Percentiles rank a stretch among this genome's conserved stretches.
Evolutionary conservation across 2,329 filamentous ascomycete genomes (phyloP).

Genomic region (Bimuria novae-zelandiae): DNA sequence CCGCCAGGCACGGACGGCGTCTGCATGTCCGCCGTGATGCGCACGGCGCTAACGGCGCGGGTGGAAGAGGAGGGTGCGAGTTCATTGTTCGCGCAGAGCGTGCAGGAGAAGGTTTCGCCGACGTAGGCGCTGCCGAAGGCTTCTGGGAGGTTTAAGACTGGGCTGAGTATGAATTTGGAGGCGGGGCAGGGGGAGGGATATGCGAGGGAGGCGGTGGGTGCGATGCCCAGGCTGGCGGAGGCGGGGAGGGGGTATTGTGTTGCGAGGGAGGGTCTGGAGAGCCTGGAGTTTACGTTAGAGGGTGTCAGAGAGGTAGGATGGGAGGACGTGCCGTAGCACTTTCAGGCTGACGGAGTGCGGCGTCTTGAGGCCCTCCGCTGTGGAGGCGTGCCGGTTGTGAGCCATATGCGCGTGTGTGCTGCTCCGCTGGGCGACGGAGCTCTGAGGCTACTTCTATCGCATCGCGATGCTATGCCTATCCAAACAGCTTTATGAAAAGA

Average conservation of each 20-base stretch:
- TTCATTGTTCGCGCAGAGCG: conserved; percentile 95
- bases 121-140: conserved; percentile 95
- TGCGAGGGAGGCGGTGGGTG: conserved; percentile 67
- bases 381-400: conserved; percentile 46
- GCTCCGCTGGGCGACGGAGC: not conserved
- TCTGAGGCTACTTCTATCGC: not conserved
- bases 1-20: conserved; percentile 73
- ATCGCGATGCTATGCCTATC: not conserved
- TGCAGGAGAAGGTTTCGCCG: conserved; percentile 92
- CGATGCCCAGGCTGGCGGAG: conserved; percentile 56
- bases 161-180: conserved; percentile 61
- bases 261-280: conserved; percentile 80
- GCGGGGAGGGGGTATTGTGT: conserved; percentile 68
- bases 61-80: conserved; percentile 48
- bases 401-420: conserved; percentile 35
- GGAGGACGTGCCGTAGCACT: conserved; percentile 70
- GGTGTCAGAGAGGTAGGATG: not conserved
- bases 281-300: conserved; percentile 53
- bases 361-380: conserved; percentile 45
- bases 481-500: not conserved
- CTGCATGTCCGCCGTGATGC: conserved; percentile 92
- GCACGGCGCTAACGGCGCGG: conserved; percentile 70
- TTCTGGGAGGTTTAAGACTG: conserved; percentile 79
- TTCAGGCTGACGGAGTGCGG: conserved; percentile 87
- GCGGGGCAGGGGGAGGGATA: conserved; percentile 62